Base-by-base conservation (phyloP, 805 yeast species). In the Metschnikowia hibisci region DNA sequence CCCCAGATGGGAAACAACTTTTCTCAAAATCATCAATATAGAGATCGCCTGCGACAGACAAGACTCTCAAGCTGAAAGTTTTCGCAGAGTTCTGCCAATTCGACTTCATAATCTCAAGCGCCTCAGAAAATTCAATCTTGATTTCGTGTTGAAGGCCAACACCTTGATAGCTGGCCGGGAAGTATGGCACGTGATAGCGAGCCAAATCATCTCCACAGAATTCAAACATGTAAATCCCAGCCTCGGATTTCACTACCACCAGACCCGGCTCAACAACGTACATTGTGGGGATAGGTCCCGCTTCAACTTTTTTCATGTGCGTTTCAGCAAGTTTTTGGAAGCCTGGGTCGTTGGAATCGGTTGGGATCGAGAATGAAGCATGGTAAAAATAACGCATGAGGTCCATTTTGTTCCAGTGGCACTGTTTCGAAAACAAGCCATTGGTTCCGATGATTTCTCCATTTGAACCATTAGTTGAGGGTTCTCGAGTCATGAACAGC, bases 381-480 rank as follows among this genome's bases (percentile, higher is more conserved):
- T 91, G 98, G 58, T 79, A 78, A 36, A 87, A 64, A 57, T 84
- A 91, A 56, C 96, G 72, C 35, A 87, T 55, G 30, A 85, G 61
- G 60, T 91, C 98, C 42, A 87, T 66, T 46, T 88, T 74, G 61
- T 91, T 82, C 98, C 98, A 91, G 18, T 80, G 81, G 54, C 96
- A 90, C 51, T 83, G 89, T 51, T 82, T 84, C 2, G 50, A 51
- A 70, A 74, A 70, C 5, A 41, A 37, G 1, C 73, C 73, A 37
- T 71, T 66, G 9, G 14, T 78, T 28, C 54, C 62, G 20, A 66
- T 59, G 10, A 57, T 51, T 58, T 75, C 68, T 34, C 82, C 80
- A 1, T 57, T 47, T 1, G 71, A 63, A 0, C 66, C 65, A 0
- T 85, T 80, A 0, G 68, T 67, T 13, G 18, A 16, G n/a, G 39